Evolutionary conservation across 805 yeast genomes (phyloP), one percentile per base, ranked within the genome.

Genomic region (Scheffersomyces stipitis): DNA sequence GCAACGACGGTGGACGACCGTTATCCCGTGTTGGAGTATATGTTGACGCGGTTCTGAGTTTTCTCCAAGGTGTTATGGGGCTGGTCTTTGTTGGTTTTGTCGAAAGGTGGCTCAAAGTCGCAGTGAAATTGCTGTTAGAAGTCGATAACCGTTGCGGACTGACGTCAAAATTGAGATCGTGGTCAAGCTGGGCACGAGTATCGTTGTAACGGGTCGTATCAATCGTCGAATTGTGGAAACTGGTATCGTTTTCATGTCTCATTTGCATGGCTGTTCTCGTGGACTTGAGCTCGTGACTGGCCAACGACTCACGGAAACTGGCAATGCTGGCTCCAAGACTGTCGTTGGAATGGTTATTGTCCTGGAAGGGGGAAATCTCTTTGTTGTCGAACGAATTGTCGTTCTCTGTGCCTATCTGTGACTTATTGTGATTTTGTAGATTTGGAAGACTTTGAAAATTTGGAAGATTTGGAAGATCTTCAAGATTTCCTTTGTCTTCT

Each of bases 31-130:
- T 28, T 37, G 45, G 15, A 40, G 49, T 28, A 31, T 27, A 18
- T 1, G 51, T 40, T 3, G 56, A 42, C 1, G 51, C 33, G 4
- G 56, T 39, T 27, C 61, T 39, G 29, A 56, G 34, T 36, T 52
- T 53, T 27, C 59, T 38, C 62, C 62, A 57, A 4, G 62, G 51
- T 3, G 54, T 13, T 3, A 36, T 15, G 10, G 41, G 37, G 38
- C 12, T 44, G 45, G 27, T 34, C 34, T 12, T 30, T 41, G 22
- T 39, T 31, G n/a, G 33, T 35, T 35, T 26, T 13, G 17, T 33
- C 22, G 36, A 27, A 26, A 34, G 23, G 30, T 42, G 31, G 16
- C 45, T 36, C 26, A 41, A 31, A 43, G 45, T 36, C 31, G 41
- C 42, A 12, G 41, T 29, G 15, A 31, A 26, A 13, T 42, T 30